These are phyloP conservation scores for Hypoxylon fragiforme DNA, from an alignment of 495 filamentous ascomycete species.

Conservation along the genomic window DNA sequence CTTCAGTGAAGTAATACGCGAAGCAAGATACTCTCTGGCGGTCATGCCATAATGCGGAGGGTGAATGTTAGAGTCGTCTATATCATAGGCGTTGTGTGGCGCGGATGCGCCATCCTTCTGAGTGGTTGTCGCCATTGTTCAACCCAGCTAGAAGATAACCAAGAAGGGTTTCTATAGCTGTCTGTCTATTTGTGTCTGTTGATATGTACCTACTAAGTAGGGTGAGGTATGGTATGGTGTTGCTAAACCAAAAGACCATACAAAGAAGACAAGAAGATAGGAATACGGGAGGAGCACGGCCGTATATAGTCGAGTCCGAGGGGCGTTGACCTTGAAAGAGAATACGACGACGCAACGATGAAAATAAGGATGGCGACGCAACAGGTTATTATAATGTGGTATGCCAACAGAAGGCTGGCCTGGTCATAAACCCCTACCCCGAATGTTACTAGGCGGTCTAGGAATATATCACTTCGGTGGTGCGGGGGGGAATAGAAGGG, in stretches of 20 bases:
- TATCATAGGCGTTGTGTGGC: slow-evolving; percentile 4
- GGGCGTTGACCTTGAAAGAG: neutral
- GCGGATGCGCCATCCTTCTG: slow-evolving; percentile 7
- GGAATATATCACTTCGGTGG: slow-evolving; percentile 14
- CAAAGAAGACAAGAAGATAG: slow-evolving; percentile 17
- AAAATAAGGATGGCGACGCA: slow-evolving; percentile 1
- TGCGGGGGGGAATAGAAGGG: too few species aligned
- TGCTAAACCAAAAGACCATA: neutral
- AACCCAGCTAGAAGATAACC: slow-evolving; percentile 8
- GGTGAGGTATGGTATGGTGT: too few species aligned
- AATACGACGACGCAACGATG: neutral
- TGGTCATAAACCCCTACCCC: slow-evolving; percentile 14
- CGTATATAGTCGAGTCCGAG: slow-evolving; percentile 25
- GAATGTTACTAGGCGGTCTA: slow-evolving; percentile 2
- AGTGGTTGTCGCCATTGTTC: slow-evolving; percentile 24
- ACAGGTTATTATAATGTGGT: slow-evolving; percentile 11
- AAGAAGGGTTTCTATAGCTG: slow-evolving; percentile 1
- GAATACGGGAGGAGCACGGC: slow-evolving; percentile 4
- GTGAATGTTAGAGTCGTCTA: slow-evolving; percentile 30
- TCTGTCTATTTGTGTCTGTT: slow-evolving; percentile 8
- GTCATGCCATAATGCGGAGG: slow-evolving; percentile 56
- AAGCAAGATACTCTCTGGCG: slow-evolving; percentile 63
- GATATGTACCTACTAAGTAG: too few species aligned
- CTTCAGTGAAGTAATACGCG: slow-evolving; percentile 71
- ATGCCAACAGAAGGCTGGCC: neutral